Evolutionary conservation across 108 stramenopile species (phyloP), one percentile per base, ranked within the genome.

Genomic region (Phaeodactylum tricornutum): DNA sequence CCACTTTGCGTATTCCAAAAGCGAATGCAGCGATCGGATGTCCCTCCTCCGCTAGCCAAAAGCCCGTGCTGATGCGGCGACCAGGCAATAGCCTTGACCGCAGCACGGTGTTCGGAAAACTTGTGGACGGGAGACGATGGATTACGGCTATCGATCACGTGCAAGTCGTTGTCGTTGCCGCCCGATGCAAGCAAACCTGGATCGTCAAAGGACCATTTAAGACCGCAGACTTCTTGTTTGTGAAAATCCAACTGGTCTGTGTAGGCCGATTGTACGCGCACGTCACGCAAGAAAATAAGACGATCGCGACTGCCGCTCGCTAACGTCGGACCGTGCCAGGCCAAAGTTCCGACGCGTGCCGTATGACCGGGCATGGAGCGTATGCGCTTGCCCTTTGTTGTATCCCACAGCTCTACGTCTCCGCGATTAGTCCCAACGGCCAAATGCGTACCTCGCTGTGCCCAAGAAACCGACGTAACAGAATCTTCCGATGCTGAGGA

Each of bases 1-100:
- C 96, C 95, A 28, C 82, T 93, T 7, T 91, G 67, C 4, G 95
- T 92, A 60, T 99, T 97, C 92, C 96, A 98, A 64, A 97, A 96
- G 12, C 95, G 80, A 55, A 99, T 96, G 77, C 92, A 89, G 14
- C 95, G 73, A 68, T 98, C 97, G 4, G 97, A 96, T 7, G 98
- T 97, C 0, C 98, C 98, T 11, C 97, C 98, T 1, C 98, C 98
- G 43, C 91, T 89, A 14, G 96, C 97, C 47, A 99, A 62, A 17
- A 96, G 70, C 20, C 96, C 96, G 49, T 87, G 83, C 62, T 98
- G 95, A 63, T 98, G 97, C 20, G 98, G 98, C 41, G 75, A 81
- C 97, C 97, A 99, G 6, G 97, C 90, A 63, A 99, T 93, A 15
- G 98, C 98, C 76, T 99, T 99, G 57, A 99, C 97, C 5, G 98